phyloP scores from a whole-genome alignment of 768 basidiomycete species.

The Boletellus emodensis region DNA sequence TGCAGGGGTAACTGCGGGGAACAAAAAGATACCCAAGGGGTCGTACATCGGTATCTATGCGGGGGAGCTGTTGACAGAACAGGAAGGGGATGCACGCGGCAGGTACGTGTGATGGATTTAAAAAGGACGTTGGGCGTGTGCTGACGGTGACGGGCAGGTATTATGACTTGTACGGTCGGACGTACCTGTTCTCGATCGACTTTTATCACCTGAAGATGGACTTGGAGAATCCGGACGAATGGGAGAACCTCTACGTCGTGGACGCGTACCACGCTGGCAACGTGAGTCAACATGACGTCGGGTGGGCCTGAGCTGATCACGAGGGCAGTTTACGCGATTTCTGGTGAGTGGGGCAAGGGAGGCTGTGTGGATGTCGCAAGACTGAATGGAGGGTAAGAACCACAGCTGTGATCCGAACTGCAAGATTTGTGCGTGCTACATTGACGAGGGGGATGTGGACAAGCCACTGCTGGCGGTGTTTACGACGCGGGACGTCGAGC shows the following conservation, averaged over 20 bases:
- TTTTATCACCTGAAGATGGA: conserved; percentile 57
- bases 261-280: conserved; percentile 90
- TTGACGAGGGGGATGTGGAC: conserved; percentile 68
- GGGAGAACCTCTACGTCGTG: conserved; percentile 48
- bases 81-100: conserved; percentile 64
- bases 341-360: conserved; percentile 46
- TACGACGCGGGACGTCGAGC: conserved; percentile 57
- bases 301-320: conserved; percentile 1
- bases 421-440: conserved; percentile 64
- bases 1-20: conserved; percentile 67
- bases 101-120: conserved; percentile 38
- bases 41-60: conserved; percentile 82
- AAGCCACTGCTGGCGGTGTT: conserved; percentile 71
- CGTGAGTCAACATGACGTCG: conserved; percentile 41
- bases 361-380: not conserved
- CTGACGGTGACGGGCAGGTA: conserved; percentile 36
- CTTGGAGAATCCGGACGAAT: conserved; percentile 23
- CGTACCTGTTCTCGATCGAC: conserved; percentile 82
- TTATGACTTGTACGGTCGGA: conserved; percentile 72
- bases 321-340: conserved; percentile 85
- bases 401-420: conserved; percentile 92
- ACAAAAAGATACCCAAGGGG: conserved; percentile 60
- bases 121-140: not conserved
- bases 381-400: conserved; percentile 49
- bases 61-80: conserved; percentile 74